These are phyloP conservation scores for Beauveria bassiana DNA, from an alignment of 2,329 filamentous ascomycete species.

Conservation along the genomic window DNA sequence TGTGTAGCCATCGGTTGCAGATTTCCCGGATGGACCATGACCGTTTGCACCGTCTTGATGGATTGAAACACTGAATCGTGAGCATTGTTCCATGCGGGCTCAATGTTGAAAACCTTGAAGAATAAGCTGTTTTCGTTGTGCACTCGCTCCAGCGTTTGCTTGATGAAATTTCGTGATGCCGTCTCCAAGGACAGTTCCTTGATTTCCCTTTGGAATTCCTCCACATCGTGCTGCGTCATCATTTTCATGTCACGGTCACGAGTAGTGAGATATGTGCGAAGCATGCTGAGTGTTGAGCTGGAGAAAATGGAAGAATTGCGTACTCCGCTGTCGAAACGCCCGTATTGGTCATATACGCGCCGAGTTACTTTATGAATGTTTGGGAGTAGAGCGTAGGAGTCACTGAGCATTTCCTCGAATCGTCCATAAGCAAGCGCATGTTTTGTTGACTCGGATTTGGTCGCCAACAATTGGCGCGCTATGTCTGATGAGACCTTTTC, in stretches of 20 bases:
- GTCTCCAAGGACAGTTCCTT: conserved; percentile 45
- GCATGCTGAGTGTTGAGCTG: conserved; percentile 46
- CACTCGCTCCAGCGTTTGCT: conserved; percentile 51
- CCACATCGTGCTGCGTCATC: conserved; percentile 45
- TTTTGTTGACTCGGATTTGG: conserved; percentile 50
- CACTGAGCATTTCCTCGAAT: conserved; percentile 50
- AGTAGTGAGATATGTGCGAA: conserved; percentile 44
- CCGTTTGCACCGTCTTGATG: conserved; percentile 41
- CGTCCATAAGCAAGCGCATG: conserved; percentile 54
- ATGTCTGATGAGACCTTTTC: conserved; percentile 49
- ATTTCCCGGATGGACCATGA: conserved; percentile 46
- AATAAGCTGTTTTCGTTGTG: conserved; percentile 49
- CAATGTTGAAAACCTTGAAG: conserved; percentile 46
- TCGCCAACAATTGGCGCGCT: conserved; percentile 43
- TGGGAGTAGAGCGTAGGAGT: conserved; percentile 47
- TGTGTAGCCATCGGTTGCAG: conserved; percentile 42
- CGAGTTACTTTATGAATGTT: conserved; percentile 47
- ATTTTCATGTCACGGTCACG: conserved; percentile 46
- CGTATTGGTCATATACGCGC: conserved; percentile 44
- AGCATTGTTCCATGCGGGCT: conserved; percentile 44
- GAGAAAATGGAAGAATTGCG: conserved; percentile 44
- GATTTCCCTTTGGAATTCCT: conserved; percentile 44
- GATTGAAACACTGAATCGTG: conserved; percentile 42
- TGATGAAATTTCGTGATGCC: conserved; percentile 49
- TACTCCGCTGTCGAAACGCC: conserved; percentile 34